phyloP scores from a whole-genome alignment of 202 grass and related monocot species.

The Zoysia matrella region DNA sequence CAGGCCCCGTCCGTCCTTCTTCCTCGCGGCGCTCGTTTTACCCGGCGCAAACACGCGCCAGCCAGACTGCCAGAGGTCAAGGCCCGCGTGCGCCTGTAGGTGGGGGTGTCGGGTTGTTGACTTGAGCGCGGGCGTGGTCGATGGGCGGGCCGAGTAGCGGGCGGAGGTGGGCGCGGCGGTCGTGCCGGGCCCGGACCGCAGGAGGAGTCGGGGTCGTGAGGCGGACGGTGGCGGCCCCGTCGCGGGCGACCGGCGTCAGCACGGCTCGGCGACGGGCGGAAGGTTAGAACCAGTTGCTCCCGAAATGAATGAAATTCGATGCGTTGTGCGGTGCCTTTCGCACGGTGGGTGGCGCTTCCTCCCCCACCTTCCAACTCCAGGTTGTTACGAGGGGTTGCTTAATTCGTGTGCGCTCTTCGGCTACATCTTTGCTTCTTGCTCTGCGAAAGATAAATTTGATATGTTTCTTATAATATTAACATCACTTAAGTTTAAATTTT shows the following conservation, averaged over 20 bases:
- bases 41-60: background rate
- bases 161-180: slow-evolving; percentile 50
- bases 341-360: background rate
- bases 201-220: slow-evolving; percentile 15
- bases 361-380: slow-evolving; percentile 17
- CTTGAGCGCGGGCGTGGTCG: background rate
- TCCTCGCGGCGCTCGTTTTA: background rate
- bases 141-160: slow-evolving; percentile 16
- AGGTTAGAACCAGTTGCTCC: slow-evolving; percentile 16
- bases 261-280: background rate
- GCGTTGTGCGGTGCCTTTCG: background rate
- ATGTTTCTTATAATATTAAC: too few species aligned
- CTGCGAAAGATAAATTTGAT: background rate
- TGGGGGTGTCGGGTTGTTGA: background rate
- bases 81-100: background rate
- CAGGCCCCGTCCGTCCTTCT: background rate
- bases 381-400: background rate
- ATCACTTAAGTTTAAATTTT: too few species aligned
- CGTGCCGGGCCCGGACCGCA: slow-evolving; percentile 7
- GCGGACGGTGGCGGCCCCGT: slow-evolving; percentile 12
- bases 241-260: background rate
- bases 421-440: background rate
- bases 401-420: too few species aligned
- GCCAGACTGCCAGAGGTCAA: background rate
- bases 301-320: background rate